Base-by-base conservation (phyloP, 768 basidiomycete genomes). In the Auricularia sp. region DNA sequence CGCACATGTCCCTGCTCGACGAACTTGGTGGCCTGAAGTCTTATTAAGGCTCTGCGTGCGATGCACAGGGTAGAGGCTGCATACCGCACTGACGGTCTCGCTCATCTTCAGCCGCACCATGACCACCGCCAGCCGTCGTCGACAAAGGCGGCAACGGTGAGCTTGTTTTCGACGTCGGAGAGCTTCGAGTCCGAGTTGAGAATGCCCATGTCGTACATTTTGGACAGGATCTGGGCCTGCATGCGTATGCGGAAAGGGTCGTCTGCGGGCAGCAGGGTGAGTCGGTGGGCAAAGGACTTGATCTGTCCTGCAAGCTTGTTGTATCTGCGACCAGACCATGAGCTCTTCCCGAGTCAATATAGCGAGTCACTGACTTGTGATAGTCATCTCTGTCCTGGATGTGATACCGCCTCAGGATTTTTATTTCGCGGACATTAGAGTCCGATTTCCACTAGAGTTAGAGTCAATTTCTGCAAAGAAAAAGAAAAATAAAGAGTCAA, bases 1-100 rank as follows among this genome's bases (percentile, higher is more conserved):
- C 97, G 89, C 70, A 99, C 87, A 75, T 99, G 97, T 0, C 97
- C 97, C 75, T 98, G 97, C 75, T 99, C 97, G 70, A 99, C 90
- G 74, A 97, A 98, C 72, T 92, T 94, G 64, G 89, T 92, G 8
- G 96, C 97, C 94, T 97, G 71, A 51, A 21, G 29, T 37, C 56
- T 42, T 59, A 29, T 29, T 29, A 29, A 29, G 29, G 29, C 29
- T 2, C 29, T 29, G 29, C 29, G 58, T 66, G 42, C 13, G 11
- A 34, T 62, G 37, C 6, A 61, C 65, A 54, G 64, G 34, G 42
- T 36, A 24, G 65, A 35, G 4, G 7, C 36, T 24, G 84, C 92
- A 65, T 71, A 96, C 94, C 62, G 94, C 89, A 72, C 90, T 91
- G 70, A 99, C 93, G 0, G 93, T 90, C 78, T 98, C 90, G 1